phyloP scores from a whole-genome alignment of 805 yeast genomes.

The Wickerhamomyces strasburgensis region DNA sequence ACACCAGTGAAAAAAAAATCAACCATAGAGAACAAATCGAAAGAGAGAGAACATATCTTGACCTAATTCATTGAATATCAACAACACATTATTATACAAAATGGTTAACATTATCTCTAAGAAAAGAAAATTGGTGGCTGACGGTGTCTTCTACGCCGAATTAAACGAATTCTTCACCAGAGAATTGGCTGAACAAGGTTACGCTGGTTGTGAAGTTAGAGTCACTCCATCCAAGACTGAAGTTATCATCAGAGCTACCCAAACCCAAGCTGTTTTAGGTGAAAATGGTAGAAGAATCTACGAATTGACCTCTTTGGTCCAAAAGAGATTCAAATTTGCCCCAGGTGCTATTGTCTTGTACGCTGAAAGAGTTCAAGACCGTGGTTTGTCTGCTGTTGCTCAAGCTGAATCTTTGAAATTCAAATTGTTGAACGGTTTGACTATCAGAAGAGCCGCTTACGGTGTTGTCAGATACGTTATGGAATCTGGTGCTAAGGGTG shows the following conservation, averaged over 20 bases:
- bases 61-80: too few species aligned
- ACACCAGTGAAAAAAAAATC: neutral
- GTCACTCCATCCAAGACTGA: slow-evolving; percentile 97
- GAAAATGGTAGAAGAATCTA: slow-evolving; percentile 99
- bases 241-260: slow-evolving; percentile 97
- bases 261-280: slow-evolving; percentile 98
- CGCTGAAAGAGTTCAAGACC: slow-evolving; percentile 99
- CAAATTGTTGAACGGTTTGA: slow-evolving; percentile 97
- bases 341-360: slow-evolving; percentile 90
- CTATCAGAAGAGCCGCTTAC: slow-evolving; percentile 99
- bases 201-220: slow-evolving; percentile 99
- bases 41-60: neutral
- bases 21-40: neutral
- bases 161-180: slow-evolving; percentile 99
- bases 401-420: slow-evolving; percentile 99
- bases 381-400: slow-evolving; percentile 99
- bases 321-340: slow-evolving; percentile 96
- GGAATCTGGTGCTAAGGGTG: slow-evolving; percentile 99
- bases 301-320: slow-evolving; percentile 94
- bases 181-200: slow-evolving; percentile 99
- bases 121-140: slow-evolving; percentile 99
- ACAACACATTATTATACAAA: slow-evolving; percentile 11
- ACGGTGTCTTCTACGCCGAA: slow-evolving; percentile 99
- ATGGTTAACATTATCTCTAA: slow-evolving; percentile 63
- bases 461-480: slow-evolving; percentile 99